Conservation (phyloP, 2,329 filamentous ascomycete species). For the Ophiostoma australiae region DNA sequence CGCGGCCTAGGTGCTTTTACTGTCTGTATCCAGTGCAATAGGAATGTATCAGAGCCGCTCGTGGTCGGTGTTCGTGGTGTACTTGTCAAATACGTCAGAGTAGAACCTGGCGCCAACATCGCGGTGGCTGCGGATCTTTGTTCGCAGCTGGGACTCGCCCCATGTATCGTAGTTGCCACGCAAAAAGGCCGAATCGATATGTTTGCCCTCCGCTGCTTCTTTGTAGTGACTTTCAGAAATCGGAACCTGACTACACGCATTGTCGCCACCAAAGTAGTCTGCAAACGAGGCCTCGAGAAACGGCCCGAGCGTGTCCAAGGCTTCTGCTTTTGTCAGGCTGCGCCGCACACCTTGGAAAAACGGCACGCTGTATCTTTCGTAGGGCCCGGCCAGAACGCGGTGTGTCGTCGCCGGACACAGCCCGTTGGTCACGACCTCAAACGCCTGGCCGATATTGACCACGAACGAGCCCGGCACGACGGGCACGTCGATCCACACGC, state of each 20-base stretch:
- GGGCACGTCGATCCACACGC: neutral
- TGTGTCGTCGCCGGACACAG: constrained; percentile 1
- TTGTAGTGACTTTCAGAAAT: neutral
- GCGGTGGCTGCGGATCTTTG: constrained; percentile 49
- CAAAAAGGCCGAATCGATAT: constrained; percentile 48
- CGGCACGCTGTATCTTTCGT: neutral
- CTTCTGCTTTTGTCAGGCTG: neutral
- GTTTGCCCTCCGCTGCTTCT: constrained; percentile 17
- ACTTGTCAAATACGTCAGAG: constrained; percentile 34
- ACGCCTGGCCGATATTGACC: neutral
- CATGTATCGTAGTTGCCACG: constrained; percentile 49
- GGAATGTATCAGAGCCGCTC: no score
- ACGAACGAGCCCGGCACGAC: neutral
- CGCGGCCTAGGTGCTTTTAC: neutral
- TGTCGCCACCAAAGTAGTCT: neutral
- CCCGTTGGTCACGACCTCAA: neutral
- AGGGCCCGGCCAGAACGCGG: neutral
- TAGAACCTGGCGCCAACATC: constrained; percentile 47
- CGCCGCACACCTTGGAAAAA: neutral
- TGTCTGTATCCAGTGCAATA: no score
- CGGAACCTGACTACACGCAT: neutral
- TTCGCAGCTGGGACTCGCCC: constrained; percentile 51
- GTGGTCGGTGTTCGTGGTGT: neutral
- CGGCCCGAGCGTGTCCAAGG: neutral
- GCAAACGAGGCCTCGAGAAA: neutral